Conservation (phyloP, 371 early-diverging fungal species). For the Syncephalastrum racemosum region DNA sequence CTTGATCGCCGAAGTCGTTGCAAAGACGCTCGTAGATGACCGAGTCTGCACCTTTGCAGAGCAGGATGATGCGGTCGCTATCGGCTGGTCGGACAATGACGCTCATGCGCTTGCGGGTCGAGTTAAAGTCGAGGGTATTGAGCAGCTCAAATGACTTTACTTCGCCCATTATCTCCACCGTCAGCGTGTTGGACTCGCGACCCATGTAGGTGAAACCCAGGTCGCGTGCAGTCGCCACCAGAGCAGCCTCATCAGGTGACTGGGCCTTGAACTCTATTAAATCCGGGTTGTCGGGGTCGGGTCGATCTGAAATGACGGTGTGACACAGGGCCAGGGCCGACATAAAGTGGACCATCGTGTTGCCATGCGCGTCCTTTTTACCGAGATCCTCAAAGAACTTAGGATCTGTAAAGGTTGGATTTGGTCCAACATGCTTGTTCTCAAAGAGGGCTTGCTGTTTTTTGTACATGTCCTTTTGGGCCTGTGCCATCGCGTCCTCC, state of each 20-base stretch:
- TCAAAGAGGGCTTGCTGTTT: conserved; percentile 35
- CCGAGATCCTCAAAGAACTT: conserved; percentile 39
- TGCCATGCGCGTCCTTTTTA: conserved; percentile 49
- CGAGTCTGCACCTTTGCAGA: conserved; percentile 97
- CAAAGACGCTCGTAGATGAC: conserved; percentile 83
- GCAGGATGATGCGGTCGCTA: conserved; percentile 73
- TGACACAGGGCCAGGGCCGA: conserved; percentile 76
- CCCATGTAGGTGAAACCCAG: conserved; percentile 86
- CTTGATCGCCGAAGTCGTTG: conserved; percentile 41
- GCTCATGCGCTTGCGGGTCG: conserved; percentile 85
- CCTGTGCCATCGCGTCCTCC: conserved; percentile 13
- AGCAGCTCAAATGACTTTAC: conserved; percentile 59
- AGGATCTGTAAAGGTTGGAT: conserved; percentile 47
- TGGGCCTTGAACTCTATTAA: conserved; percentile 84
- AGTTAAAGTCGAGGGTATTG: conserved; percentile 82
- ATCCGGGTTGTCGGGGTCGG: conserved; percentile 35
- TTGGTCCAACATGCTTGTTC: conserved; percentile 35
- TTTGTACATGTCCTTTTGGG: conserved; percentile 29
- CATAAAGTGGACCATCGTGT: conserved; percentile 70
- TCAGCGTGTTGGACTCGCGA: conserved; percentile 61
- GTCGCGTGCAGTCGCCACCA: conserved; percentile 87
- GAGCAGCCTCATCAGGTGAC: conserved; percentile 93
- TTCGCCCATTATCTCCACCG: conserved; percentile 71
- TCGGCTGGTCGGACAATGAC: conserved; percentile 69
- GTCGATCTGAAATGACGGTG: conserved; percentile 68